Percentiles rank a stretch among this genome's conserved stretches.
Conservation (phyloP, 345 rosid genomes). For the Brassica carinata region DNA sequence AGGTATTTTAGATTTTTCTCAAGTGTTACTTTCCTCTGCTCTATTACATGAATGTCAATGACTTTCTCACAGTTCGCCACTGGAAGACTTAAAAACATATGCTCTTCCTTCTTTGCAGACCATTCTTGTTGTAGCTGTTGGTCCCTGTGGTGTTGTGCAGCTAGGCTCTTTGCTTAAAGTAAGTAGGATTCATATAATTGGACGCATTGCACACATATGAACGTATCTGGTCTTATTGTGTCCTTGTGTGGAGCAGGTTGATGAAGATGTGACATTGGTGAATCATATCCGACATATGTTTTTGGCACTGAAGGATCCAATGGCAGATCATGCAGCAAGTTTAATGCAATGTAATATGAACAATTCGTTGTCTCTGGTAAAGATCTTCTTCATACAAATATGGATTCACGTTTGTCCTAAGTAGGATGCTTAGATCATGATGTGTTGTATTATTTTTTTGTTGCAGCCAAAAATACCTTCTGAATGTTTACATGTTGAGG, state of each 20-base stretch:
- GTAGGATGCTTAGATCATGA: slow-evolving; percentile 18
- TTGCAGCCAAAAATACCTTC: too few species aligned
- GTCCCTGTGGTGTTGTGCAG: slow-evolving; percentile 84
- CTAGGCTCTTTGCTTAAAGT: slow-evolving; percentile 80
- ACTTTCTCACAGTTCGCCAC: slow-evolving; percentile 10
- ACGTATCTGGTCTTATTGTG: slow-evolving; percentile 20
- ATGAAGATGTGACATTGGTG: slow-evolving; percentile 70
- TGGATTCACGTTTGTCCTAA: too few species aligned
- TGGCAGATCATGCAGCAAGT: slow-evolving; percentile 47
- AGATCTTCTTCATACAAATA: slow-evolving; percentile 28
- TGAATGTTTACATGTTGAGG: too few species aligned
- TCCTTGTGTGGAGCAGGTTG: slow-evolving; percentile 56
- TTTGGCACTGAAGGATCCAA: slow-evolving; percentile 58
- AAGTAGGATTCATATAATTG: slow-evolving; percentile 36
- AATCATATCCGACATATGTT: slow-evolving; percentile 63
- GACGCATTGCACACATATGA: not conserved
- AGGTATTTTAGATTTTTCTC: slow-evolving; percentile 49
- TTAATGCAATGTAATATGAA: slow-evolving; percentile 48
- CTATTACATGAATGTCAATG: slow-evolving; percentile 1
- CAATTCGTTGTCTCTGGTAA: slow-evolving; percentile 55
- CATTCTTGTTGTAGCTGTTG: slow-evolving; percentile 69
- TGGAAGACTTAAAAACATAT: not conserved
- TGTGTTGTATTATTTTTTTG: slow-evolving; percentile 13
- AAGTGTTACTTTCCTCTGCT: not conserved
- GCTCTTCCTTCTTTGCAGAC: slow-evolving; percentile 54